Conservation (phyloP, 352 stramenopile genomes). For the Globisporangium nunn region DNA sequence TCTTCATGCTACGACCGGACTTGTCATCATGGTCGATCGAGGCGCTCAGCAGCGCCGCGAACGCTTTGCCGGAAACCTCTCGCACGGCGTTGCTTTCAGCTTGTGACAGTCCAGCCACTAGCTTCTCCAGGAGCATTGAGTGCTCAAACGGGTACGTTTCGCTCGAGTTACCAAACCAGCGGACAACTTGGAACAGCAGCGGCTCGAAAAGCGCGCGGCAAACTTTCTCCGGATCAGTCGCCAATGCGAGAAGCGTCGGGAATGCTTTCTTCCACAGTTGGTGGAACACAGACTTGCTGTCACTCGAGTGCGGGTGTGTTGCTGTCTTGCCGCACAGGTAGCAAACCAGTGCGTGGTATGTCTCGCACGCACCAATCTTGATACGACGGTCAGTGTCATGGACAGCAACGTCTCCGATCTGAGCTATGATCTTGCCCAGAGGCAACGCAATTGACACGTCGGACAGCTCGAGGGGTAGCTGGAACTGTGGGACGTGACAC, state of each 20-base stretch:
- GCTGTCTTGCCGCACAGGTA: slow-evolving; percentile 68
- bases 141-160: slow-evolving; percentile 67
- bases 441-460: slow-evolving; percentile 33
- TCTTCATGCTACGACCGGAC: slow-evolving; percentile 9
- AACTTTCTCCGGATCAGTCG: slow-evolving; percentile 67
- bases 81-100: slow-evolving; percentile 40
- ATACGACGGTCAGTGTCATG: slow-evolving; percentile 46
- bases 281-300: slow-evolving; percentile 58
- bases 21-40: slow-evolving; percentile 27
- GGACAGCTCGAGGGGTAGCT: slow-evolving; percentile 36
- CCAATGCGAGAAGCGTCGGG: slow-evolving; percentile 40
- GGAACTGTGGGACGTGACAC: slow-evolving; percentile 16
- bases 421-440: slow-evolving; percentile 38
- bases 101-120: slow-evolving; percentile 48
- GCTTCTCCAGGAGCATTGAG: slow-evolving; percentile 44
- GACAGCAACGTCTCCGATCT: slow-evolving; percentile 41
- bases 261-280: slow-evolving; percentile 48
- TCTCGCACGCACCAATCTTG: slow-evolving; percentile 57
- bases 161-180: slow-evolving; percentile 53
- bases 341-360: slow-evolving; percentile 60
- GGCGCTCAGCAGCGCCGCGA: slow-evolving; percentile 44
- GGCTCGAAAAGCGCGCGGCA: slow-evolving; percentile 64
- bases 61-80: slow-evolving; percentile 52
- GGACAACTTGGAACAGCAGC: slow-evolving; percentile 63
- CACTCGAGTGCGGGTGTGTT: slow-evolving; percentile 48